phyloP scores from a whole-genome alignment of 345 rosid genomes.

The Cardamine chenopodiifolia region DNA sequence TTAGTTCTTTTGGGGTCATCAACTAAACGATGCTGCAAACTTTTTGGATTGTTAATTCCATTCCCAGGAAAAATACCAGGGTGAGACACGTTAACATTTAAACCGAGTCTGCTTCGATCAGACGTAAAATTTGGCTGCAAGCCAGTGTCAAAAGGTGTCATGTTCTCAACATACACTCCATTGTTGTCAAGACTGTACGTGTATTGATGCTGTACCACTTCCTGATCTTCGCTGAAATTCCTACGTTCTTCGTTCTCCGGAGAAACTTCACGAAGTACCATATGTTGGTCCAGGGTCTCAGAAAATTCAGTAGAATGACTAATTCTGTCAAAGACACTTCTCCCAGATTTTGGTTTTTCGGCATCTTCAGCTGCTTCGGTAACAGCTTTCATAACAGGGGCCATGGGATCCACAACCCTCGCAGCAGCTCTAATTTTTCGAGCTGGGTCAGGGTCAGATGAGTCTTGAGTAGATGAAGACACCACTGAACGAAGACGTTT shows the following conservation, averaged over 20 bases:
- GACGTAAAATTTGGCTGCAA: constrained; percentile 49
- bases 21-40: constrained; percentile 48
- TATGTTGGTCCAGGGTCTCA: constrained; percentile 41
- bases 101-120: constrained; percentile 47
- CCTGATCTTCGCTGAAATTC: constrained; percentile 44
- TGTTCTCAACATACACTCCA: constrained; percentile 46
- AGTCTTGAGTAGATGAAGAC: constrained; percentile 56
- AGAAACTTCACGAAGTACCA: constrained; percentile 45
- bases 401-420: constrained; percentile 69
- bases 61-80: constrained; percentile 46
- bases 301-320: constrained; percentile 53
- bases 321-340: constrained; percentile 93
- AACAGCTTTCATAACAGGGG: constrained; percentile 81
- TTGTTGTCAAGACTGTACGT: constrained; percentile 48
- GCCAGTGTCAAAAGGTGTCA: constrained; percentile 47
- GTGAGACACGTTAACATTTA: constrained; percentile 47
- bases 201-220: constrained; percentile 38
- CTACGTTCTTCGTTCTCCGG: constrained; percentile 53
- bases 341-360: constrained; percentile 54
- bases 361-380: constrained; percentile 92
- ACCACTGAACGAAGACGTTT: constrained; percentile 94
- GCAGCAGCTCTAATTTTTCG: constrained; percentile 69
- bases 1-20: constrained; percentile 45
- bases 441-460: constrained; percentile 49
- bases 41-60: constrained; percentile 48